These are phyloP conservation scores for Arachis monticola DNA, from an alignment of 331 rosid species.

Conservation along the genomic window DNA sequence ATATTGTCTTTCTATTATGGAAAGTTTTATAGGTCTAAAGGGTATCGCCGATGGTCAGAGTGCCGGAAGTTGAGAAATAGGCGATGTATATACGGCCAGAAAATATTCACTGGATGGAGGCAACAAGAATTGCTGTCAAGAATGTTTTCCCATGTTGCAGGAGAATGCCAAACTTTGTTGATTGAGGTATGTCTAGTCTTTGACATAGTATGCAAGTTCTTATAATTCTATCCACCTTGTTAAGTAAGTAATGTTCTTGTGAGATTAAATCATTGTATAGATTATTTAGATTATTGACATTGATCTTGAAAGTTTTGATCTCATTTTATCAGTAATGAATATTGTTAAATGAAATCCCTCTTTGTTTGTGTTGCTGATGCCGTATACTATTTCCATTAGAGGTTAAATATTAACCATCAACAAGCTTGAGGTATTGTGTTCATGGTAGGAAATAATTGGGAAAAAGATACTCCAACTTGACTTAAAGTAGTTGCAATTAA, in stretches of 20 bases:
- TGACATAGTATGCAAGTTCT: constrained; percentile 34
- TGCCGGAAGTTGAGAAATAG: constrained; percentile 57
- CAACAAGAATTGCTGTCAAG: constrained; percentile 62
- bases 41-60: constrained; percentile 58
- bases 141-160: constrained; percentile 49
- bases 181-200: constrained; percentile 51
- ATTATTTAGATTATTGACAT: constrained; percentile 1
- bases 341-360: constrained; percentile 10
- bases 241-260: constrained; percentile 18
- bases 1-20: constrained; percentile 62
- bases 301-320: constrained; percentile 3
- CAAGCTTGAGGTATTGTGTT: constrained; percentile 31
- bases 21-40: constrained; percentile 56
- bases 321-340: not conserved
- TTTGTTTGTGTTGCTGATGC: constrained; percentile 18
- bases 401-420: constrained; percentile 31
- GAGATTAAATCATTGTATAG: constrained; percentile 28
- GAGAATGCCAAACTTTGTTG: constrained; percentile 49
- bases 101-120: constrained; percentile 73
- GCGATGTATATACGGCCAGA: constrained; percentile 51
- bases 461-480: constrained; percentile 12
- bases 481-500: not conserved
- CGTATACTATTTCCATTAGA: constrained; percentile 20
- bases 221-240: constrained; percentile 4
- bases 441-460: constrained; percentile 30